Base-by-base conservation (phyloP, 306 rosid species). In the Cucurbita argyrosperma region DNA sequence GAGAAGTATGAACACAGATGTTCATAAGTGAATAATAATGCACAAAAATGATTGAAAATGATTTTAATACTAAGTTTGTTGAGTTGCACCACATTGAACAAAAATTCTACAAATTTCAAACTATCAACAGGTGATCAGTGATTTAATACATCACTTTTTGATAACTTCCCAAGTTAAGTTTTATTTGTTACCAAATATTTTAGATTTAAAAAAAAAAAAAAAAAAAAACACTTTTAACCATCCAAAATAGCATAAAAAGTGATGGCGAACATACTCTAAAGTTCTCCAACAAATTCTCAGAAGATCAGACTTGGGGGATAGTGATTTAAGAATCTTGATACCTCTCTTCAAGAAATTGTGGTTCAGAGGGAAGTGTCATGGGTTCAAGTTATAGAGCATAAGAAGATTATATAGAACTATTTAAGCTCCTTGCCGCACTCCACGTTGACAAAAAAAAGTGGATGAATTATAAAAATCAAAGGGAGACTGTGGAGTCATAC, bases 401-500 rank as follows among this genome's bases (percentile, higher is more conserved):
- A 64, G 15, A 18, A 64, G 16, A 63, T 5, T n/a, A 40, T 39
- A 9, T n/a, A 63, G 13, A 39, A 68, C 21, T 68, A 68, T 68
- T 68, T 47, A 49, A 4, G 43, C 45, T 23, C 40, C 42, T 45
- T 46, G 4, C 50, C 5, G 59, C 6, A 26, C 51, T 56, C 23
- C 23, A 73, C 42, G 43, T 42, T 21, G 16, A 15, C 42, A 47
- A 39, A 42, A 26, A 26, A 51, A 53, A 18, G 42, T 18, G 70
- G 8, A 51, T 47, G 16, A 10, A 73, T 6, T 63, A 23, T 53
- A 57, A 49, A 63, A 67, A 74, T 55, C 30, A 51, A 51, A 58
- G 47, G 60, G 67, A 26, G 78, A 73, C 35, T 23, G 71, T 30
- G 71, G 60, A 74, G 50, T 71, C 74, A 70, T 94, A 94, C 99